These are phyloP conservation scores for Crithidia brevicula DNA, from an alignment of 208 protist species.

Conservation along the genomic window DNA sequence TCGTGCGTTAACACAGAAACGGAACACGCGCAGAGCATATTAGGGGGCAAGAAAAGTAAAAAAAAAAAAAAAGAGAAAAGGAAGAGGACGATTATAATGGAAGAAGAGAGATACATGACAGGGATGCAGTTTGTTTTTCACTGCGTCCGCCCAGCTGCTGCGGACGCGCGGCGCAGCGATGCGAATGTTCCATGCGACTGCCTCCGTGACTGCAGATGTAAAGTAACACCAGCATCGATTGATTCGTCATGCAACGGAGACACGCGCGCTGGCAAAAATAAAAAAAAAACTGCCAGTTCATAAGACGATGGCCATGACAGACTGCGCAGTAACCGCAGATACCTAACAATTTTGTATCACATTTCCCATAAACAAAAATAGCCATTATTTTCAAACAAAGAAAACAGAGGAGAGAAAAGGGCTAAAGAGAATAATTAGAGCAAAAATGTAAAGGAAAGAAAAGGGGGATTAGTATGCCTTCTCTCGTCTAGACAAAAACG, in stretches of 20 bases:
- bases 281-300: too few species aligned
- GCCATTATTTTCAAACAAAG: not conserved
- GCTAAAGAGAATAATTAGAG: not conserved
- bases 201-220: not conserved
- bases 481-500: too few species aligned
- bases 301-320: too few species aligned
- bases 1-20: too few species aligned
- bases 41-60: not conserved
- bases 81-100: not conserved
- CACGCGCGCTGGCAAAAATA: too few species aligned
- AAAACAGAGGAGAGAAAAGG: not conserved
- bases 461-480: too few species aligned
- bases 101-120: not conserved
- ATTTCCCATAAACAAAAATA: constrained; percentile 21
- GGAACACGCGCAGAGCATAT: too few species aligned
- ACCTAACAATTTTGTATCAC: too few species aligned
- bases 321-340: not conserved
- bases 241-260: too few species aligned
- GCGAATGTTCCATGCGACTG: too few species aligned
- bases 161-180: too few species aligned
- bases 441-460: not conserved
- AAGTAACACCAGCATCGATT: not conserved
- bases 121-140: not conserved
- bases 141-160: too few species aligned
- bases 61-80: not conserved